Percentiles rank a stretch among this genome's conserved stretches.
These are phyloP conservation scores for Phytopythium sindhum DNA, from an alignment of 352 stramenopile species.

Conservation along the genomic window DNA sequence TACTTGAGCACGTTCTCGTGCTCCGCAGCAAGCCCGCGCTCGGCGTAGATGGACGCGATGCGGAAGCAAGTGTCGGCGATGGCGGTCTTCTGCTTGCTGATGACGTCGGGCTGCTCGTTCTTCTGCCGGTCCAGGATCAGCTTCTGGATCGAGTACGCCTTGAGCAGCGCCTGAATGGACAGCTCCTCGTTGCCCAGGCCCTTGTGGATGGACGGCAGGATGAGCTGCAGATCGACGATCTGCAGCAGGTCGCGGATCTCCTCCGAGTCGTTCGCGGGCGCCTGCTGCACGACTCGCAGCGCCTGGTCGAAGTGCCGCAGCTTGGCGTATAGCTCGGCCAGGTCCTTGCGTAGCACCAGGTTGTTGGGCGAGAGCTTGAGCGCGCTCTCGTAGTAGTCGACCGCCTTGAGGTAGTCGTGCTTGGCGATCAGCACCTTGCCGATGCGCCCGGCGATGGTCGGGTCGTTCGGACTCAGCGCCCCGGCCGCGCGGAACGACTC, in stretches of 20 bases:
- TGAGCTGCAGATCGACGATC: slow-evolving; percentile 69
- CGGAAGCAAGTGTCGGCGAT: slow-evolving; percentile 85
- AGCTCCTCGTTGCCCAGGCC: slow-evolving; percentile 63
- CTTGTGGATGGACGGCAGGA: slow-evolving; percentile 77
- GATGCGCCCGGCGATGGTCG: slow-evolving; percentile 83
- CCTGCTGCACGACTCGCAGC: slow-evolving; percentile 73
- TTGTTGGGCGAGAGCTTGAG: slow-evolving; percentile 76
- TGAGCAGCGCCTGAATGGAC: slow-evolving; percentile 76
- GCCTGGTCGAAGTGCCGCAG: slow-evolving; percentile 85
- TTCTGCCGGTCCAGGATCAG: slow-evolving; percentile 79
- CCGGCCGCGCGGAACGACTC: slow-evolving; percentile 69
- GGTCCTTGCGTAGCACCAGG: slow-evolving; percentile 83
- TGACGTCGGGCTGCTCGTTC: slow-evolving; percentile 76
- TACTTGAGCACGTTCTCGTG: slow-evolving; percentile 79
- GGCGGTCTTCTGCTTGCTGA: slow-evolving; percentile 62
- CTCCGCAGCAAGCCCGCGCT: slow-evolving; percentile 14
- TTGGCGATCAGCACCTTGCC: slow-evolving; percentile 90
- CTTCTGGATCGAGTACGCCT: slow-evolving; percentile 84
- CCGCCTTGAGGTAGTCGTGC: slow-evolving; percentile 91
- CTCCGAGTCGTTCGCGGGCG: slow-evolving; percentile 56
- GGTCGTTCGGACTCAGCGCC: slow-evolving; percentile 54
- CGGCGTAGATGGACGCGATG: slow-evolving; percentile 70
- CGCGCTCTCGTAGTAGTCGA: slow-evolving; percentile 93
- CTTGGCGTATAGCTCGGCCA: slow-evolving; percentile 89
- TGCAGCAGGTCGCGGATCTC: slow-evolving; percentile 69